A percentile compares a stretch with the other conserved stretches of the same genome.
Conservation (phyloP, 2,329 filamentous ascomycete genomes). For the Arthrinium phaeospermum region DNA sequence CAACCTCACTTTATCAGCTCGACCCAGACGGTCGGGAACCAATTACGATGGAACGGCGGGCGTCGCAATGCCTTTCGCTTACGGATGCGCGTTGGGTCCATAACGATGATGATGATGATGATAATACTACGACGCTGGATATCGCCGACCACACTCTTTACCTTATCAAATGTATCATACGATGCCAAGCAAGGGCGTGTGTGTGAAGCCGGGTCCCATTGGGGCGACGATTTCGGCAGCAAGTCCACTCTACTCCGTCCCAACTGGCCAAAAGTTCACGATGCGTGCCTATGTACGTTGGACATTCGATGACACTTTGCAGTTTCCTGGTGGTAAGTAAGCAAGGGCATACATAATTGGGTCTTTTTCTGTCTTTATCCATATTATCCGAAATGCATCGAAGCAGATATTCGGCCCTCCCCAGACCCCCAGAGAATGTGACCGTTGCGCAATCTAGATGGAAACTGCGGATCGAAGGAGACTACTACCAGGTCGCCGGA, state of each 20-base stretch:
- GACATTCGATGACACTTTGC: neutral
- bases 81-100: neutral
- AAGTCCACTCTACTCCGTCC: neutral
- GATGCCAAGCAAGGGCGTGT: conserved; percentile 4
- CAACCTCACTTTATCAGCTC: neutral
- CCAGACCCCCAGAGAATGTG: neutral
- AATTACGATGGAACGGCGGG: neutral
- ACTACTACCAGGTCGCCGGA: neutral
- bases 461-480: neutral
- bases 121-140: neutral
- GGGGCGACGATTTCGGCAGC: neutral
- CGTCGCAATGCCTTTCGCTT: neutral
- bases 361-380: neutral
- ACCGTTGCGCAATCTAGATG: neutral
- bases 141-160: neutral
- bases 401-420: neutral
- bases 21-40: conserved; percentile 3
- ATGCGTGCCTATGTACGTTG: neutral
- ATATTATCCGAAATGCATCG: neutral
- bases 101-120: neutral
- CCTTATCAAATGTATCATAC: neutral
- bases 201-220: neutral
- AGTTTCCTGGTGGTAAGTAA: neutral
- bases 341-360: neutral
- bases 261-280: neutral